A percentile compares a stretch with the other conserved stretches of the same genome.
phyloP scores from a whole-genome alignment of 2,329 filamentous ascomycete species.

The Stagonosporopsis rhizophila region DNA sequence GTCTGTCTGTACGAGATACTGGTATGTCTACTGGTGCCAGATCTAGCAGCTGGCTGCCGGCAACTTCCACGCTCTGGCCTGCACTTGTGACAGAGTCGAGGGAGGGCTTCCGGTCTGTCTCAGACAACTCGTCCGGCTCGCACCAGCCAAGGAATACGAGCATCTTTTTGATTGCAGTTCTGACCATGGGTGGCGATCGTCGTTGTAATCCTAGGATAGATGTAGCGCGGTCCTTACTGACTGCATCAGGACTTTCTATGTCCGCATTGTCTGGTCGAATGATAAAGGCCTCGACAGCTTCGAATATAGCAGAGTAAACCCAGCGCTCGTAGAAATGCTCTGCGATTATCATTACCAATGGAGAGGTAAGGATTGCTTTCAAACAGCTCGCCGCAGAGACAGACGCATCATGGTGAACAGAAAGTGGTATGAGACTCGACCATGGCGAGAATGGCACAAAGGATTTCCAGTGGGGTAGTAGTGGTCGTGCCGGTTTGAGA shows the following conservation, averaged over 20 bases:
- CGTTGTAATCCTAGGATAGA: conserved; percentile 33
- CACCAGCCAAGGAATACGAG: conserved; percentile 39
- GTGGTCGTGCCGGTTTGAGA: conserved; percentile 35
- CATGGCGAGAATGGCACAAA: conserved; percentile 40
- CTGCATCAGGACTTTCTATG: conserved; percentile 32
- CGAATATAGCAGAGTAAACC: conserved; percentile 36
- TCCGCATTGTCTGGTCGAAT: conserved; percentile 43
- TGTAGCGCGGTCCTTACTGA: conserved; percentile 29
- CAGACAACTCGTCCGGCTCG: conserved; percentile 7
- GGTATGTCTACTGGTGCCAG: conserved; percentile 34
- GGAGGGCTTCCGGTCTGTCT: conserved; percentile 4
- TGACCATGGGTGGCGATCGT: conserved; percentile 31
- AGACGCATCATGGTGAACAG: conserved; percentile 23
- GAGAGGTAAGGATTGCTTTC: conserved; percentile 35
- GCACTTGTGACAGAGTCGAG: conserved; percentile 2
- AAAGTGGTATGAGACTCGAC: conserved; percentile 38
- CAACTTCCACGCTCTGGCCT: conserved; percentile 27
- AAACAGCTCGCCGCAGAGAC: conserved; percentile 23
- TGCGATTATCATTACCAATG: conserved; percentile 35
- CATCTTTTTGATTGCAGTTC: conserved; percentile 32
- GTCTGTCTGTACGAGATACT: conserved; percentile 13
- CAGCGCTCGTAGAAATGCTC: conserved; percentile 38
- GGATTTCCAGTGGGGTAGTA: conserved; percentile 36
- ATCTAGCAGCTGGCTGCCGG: conserved; percentile 30
- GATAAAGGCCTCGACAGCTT: conserved; percentile 40